Evolutionary conservation across 805 yeast genomes (phyloP).

Genomic region (Pichia kluyveri): DNA sequence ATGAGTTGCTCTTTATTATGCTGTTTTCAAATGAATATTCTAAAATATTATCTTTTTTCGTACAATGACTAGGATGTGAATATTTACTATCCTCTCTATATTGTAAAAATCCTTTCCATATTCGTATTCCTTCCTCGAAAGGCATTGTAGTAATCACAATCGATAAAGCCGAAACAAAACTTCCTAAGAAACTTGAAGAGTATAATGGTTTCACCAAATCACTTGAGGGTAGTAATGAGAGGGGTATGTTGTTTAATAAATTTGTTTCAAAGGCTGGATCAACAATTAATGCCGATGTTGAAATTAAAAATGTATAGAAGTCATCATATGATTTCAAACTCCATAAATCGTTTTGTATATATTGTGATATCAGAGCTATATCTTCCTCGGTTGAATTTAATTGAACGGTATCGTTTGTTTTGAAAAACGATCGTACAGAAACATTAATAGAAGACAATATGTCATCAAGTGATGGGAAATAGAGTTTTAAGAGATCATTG

Average conservation of each 20-base stretch:
- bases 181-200: constrained; percentile 35
- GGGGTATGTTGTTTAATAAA: background rate
- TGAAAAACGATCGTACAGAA: constrained; percentile 8
- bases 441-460: constrained; percentile 13
- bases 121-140: constrained; percentile 35
- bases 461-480: constrained; percentile 20
- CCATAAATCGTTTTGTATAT: constrained; percentile 30
- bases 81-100: constrained; percentile 25
- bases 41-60: background rate
- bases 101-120: constrained; percentile 34
- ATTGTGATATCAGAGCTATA: constrained; percentile 22
- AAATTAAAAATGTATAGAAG: constrained; percentile 31
- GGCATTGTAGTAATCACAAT: constrained; percentile 34
- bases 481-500: constrained; percentile 10
- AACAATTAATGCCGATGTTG: constrained; percentile 25
- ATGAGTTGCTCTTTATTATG: background rate
- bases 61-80: background rate
- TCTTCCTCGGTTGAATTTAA: constrained; percentile 12
- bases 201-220: constrained; percentile 13
- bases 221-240: constrained; percentile 15
- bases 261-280: constrained; percentile 16
- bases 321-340: constrained; percentile 38
- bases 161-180: constrained; percentile 33
- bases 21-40: background rate
- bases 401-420: background rate